Evolutionary conservation across 2,329 filamentous ascomycete species (phyloP), one percentile per base, ranked within the genome.

Genomic region (Monosporascus sp.): DNA sequence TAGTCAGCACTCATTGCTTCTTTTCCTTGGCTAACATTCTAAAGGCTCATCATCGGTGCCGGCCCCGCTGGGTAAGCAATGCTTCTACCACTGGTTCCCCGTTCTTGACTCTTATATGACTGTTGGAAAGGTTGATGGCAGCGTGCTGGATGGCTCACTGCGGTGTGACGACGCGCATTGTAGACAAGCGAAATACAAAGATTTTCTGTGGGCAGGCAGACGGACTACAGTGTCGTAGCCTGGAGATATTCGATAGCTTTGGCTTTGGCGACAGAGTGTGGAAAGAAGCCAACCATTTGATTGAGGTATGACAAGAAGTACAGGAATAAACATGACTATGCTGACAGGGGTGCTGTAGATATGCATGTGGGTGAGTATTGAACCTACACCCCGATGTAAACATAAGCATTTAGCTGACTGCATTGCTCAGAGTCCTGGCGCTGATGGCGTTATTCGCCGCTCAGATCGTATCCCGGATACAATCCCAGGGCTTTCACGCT

Each of bases 191-290:
- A 38, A 65, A 66, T 48, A 57, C 62, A 50, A 66, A 74, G 55
- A 64, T 76, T 51, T 71, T 69, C 57, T 68, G 65, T 22, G 73
- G 76, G 2, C 74, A 79, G 55, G 74, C 76, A 37, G 74, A 79
- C 51, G 74, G 76, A 0, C 65, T 78, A 1, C 83, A 88, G 66
- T 83, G 80, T 60, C 82, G 86, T 3, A 88, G 83, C 0, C 73
- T 89, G 1, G 85, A 91, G 67, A 88, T 90, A 19, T 82, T 90
- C 53, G 85, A 91, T 60, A 84, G 81, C 49, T 84, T 91, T 56
- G 86, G 83, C 0, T 82, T 91, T 55, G 84, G 73, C 1, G 80
- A 89, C 57, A 72, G 80, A 6, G 81, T 77, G 1, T 84, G 82
- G 80, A 84, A 83, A 50, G 86, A 89, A 61, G 77, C 82, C 5